Percentiles rank a stretch among this genome's conserved stretches.
phyloP scores from a whole-genome alignment of 2,329 filamentous ascomycete species.

The Hypoxylon sp. region DNA sequence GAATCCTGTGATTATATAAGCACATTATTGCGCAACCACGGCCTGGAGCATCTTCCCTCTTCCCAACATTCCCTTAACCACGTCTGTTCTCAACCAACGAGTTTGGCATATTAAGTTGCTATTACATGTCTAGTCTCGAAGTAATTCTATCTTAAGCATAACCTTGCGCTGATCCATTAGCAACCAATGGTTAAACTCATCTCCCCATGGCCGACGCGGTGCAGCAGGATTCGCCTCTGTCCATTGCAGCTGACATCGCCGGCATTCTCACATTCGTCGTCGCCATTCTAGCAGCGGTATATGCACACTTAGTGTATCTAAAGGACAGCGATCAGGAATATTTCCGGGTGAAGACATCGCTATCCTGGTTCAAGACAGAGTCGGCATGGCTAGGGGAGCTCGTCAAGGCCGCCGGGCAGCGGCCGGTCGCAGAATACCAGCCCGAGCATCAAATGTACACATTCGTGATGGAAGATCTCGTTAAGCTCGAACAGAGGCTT shows the following conservation, averaged over 20 bases:
- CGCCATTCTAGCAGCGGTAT: constrained; percentile 60
- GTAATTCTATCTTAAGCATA: neutral
- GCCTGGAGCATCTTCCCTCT: neutral
- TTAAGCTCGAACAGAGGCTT: constrained; percentile 59
- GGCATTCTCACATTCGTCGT: constrained; percentile 63
- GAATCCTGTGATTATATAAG: neutral
- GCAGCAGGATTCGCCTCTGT: constrained; percentile 59
- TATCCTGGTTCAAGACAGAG: constrained; percentile 65
- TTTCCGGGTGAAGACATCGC: constrained; percentile 61
- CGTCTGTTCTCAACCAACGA: neutral
- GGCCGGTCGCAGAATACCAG: constrained; percentile 47
- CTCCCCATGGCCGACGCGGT: constrained; percentile 45
- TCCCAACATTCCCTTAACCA: neutral
- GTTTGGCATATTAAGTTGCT: neutral
- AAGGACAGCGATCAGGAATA: constrained; percentile 63
- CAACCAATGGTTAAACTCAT: constrained; percentile 10
- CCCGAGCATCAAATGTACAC: constrained; percentile 62
- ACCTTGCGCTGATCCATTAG: neutral
- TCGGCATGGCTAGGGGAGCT: constrained; percentile 61
- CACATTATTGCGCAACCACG: neutral
- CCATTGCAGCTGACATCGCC: constrained; percentile 58
- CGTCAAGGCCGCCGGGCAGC: constrained; percentile 50
- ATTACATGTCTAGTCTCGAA: neutral
- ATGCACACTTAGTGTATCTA: constrained; percentile 60
- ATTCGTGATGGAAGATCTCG: constrained; percentile 62